phyloP scores from a whole-genome alignment of 805 yeast genomes.

The Candida lessepsii region DNA sequence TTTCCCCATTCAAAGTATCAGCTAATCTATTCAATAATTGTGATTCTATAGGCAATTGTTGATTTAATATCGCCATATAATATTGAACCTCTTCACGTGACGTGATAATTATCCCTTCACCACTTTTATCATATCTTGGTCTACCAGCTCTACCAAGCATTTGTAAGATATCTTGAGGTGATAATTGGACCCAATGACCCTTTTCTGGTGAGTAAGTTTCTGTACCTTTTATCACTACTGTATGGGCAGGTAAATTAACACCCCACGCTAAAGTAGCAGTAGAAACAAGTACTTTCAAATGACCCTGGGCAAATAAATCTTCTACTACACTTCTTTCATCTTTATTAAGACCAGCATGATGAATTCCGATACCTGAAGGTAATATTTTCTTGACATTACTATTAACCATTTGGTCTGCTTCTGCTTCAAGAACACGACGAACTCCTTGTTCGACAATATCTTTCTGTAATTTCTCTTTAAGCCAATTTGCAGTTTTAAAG shows the following conservation, averaged over 20 bases:
- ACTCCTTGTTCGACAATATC: slow-evolving; percentile 55
- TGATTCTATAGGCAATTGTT: slow-evolving; percentile 90
- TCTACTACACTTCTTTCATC: slow-evolving; percentile 76
- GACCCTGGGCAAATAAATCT: slow-evolving; percentile 85
- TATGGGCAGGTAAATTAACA: slow-evolving; percentile 92
- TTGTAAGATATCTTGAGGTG: slow-evolving; percentile 92
- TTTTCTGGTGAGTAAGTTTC: slow-evolving; percentile 89
- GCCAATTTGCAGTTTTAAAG: slow-evolving; percentile 72
- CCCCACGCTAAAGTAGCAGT: slow-evolving; percentile 98
- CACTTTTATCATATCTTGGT: slow-evolving; percentile 88
- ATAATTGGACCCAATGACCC: slow-evolving; percentile 86
- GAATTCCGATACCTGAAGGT: slow-evolving; percentile 78
- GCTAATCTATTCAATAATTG: slow-evolving; percentile 70
- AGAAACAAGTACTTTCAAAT: slow-evolving; percentile 77
- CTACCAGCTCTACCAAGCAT: slow-evolving; percentile 99
- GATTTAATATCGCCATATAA: slow-evolving; percentile 85
- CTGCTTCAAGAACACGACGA: slow-evolving; percentile 60
- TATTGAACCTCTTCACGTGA: slow-evolving; percentile 82
- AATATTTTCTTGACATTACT: slow-evolving; percentile 56
- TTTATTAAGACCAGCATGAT: slow-evolving; percentile 84
- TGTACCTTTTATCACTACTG: slow-evolving; percentile 91
- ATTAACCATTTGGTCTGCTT: slow-evolving; percentile 56
- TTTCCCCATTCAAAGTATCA: slow-evolving; percentile 83
- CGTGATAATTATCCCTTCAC: slow-evolving; percentile 92
- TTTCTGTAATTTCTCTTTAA: slow-evolving; percentile 55